Evolutionary conservation across 108 stramenopile genomes (phyloP).

Genomic region (Skeletonema costatum): DNA sequence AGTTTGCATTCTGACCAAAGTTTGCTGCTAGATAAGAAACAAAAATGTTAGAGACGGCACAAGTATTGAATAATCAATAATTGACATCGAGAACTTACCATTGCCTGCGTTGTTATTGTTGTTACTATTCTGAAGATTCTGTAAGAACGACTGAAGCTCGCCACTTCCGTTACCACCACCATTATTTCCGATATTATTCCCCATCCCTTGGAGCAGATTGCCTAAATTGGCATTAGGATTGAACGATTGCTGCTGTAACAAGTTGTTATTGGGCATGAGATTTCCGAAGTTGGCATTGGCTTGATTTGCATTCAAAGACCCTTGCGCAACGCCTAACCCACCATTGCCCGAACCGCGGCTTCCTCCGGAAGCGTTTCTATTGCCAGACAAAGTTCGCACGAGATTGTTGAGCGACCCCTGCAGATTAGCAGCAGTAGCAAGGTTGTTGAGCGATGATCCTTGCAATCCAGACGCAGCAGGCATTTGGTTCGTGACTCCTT

Average conservation of each 20-base stretch:
- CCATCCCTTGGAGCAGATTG: slow-evolving; percentile 32
- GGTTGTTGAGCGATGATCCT: not conserved
- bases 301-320: slow-evolving; percentile 13
- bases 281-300: slow-evolving; percentile 48
- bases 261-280: not conserved
- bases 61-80: not conserved
- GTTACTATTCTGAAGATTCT: slow-evolving; percentile 28
- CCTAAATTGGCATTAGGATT: not conserved
- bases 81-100: not conserved
- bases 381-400: slow-evolving; percentile 5
- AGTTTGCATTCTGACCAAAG: slow-evolving; percentile 20
- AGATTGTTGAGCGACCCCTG: slow-evolving; percentile 11
- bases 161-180: not conserved
- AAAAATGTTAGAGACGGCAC: not conserved
- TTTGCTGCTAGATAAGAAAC: not conserved
- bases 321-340: not conserved
- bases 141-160: slow-evolving; percentile 13
- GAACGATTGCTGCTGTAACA: not conserved
- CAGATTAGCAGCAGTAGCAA: slow-evolving; percentile 30
- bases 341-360: not conserved
- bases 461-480: slow-evolving; percentile 25
- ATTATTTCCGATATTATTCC: not conserved
- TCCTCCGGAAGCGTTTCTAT: not conserved
- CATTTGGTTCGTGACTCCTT: slow-evolving; percentile 23
- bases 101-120: slow-evolving; percentile 12